Evolutionary conservation across 768 basidiomycete genomes (phyloP).

Genomic region (Lyophyllum semitale): DNA sequence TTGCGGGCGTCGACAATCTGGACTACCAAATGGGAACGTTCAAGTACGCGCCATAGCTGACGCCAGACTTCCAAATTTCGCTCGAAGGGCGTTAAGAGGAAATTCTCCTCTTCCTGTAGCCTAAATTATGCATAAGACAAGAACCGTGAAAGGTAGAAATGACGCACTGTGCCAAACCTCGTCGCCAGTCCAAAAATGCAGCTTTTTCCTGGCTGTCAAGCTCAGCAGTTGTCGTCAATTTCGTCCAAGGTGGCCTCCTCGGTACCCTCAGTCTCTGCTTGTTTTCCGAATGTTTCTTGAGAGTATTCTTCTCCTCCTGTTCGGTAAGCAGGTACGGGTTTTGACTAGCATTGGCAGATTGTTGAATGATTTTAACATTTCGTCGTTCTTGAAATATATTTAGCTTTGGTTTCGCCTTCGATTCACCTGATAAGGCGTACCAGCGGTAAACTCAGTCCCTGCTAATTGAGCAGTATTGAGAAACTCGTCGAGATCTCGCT

Average conservation of each 20-base stretch:
- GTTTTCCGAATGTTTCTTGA: constrained; percentile 76
- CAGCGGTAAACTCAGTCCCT: constrained; percentile 94
- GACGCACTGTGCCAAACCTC: constrained; percentile 87
- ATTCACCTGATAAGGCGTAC: constrained; percentile 42
- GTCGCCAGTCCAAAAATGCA: constrained; percentile 90
- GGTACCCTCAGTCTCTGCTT: constrained; percentile 82
- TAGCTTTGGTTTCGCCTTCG: not conserved
- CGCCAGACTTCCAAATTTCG: constrained; percentile 98
- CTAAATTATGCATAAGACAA: constrained; percentile 39
- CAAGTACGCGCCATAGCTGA: constrained; percentile 95
- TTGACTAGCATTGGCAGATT: constrained; percentile 52
- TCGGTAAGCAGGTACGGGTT: constrained; percentile 88
- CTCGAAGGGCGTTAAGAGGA: constrained; percentile 95
- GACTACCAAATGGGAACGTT: constrained; percentile 91
- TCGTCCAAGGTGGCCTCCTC: constrained; percentile 87
- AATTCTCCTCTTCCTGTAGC: constrained; percentile 81
- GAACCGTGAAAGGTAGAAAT: not conserved
- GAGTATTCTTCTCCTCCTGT: constrained; percentile 75
- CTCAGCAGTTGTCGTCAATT: constrained; percentile 71
- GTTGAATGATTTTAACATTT: constrained; percentile 77
- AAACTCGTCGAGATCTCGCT: constrained; percentile 94
- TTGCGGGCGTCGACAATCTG: constrained; percentile 98
- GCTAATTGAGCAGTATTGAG: constrained; percentile 93
- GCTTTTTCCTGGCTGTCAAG: constrained; percentile 89
- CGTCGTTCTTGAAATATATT: constrained; percentile 56